Evolutionary conservation across 1,284 basidiomycete species (phyloP), one percentile per base, ranked within the genome.

Genomic region (Austroboletus olivaceoglutinosus): DNA sequence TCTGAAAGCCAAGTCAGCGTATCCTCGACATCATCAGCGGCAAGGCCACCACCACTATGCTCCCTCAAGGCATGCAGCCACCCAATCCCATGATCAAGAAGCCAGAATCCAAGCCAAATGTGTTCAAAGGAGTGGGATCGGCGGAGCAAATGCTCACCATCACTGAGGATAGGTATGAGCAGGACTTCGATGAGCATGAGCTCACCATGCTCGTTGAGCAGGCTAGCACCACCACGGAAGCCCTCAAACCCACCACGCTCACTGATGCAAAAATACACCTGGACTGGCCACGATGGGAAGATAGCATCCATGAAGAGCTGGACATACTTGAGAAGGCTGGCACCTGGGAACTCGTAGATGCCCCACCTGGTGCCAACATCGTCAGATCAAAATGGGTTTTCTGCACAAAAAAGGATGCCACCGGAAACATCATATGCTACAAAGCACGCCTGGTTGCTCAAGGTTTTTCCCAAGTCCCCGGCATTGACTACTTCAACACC

Each of bases 361-460:
- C 11, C 3, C 53, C 56, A 0, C 1, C 9, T 0, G 49, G 42
- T 1, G 30, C 34, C 0, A 60, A 62, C 10, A 5, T 63, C 0
- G 41, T 67, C 0, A 54, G 61, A 4, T 59, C 48, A 2, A 61
- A 59, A 10, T 76, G 72, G 71, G 71, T 75, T 1, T 74, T 70
- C 52, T 56, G 52, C 10, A 45, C 59, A 9, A 68, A 66, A 22
- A 70, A 70, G 37, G 55, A 65, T 21, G 55, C 70, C 2, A 52
- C 56, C 3, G 58, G 71, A 0, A 60, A 68, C 1, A 39, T 72
- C 13, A 41, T 60, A 12, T 54, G 62, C 3, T 62, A 67, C 57
- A 77, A 77, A 41, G 75, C 69, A 0, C 50, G 65, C 2, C 63
- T 77, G 0, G 67, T 77, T 0, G 72, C 72, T 0, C 65, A 72